Base-by-base conservation (phyloP, 768 basidiomycete species). In the Austroboletus festivus region DNA sequence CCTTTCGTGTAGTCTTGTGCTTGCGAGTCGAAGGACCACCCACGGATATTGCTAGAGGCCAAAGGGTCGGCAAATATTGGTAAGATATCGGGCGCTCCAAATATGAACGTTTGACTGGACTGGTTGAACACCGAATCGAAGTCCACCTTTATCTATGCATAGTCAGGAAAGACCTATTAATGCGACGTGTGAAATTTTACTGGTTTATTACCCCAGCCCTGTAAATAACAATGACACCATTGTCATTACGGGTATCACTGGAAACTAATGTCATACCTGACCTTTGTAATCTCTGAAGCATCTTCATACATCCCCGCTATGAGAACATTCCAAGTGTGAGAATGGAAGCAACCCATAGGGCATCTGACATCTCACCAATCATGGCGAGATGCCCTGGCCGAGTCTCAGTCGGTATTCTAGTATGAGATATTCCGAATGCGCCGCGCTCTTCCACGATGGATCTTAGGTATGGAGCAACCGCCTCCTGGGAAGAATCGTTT, bases 101-200 rank as follows among this genome's bases (percentile, higher is more conserved):
- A 93, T 1, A 87, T 85, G 61, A 82, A 93, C 0, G 89, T 89
- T 19, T 76, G 71, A 33, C 75, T 78, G 3, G 89, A 90, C 58
- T 83, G 85, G 58, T 93, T 93, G 65, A 93, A 89, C 13, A 93
- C 81, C 1, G 89, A 90, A 64, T 93, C 90, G 61, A 93, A 93
- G 57, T 90, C 81, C 42, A 93, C 73, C 65, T 76, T 55, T 54
- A 37, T 23, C 10, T 23, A 19, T 38, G 18, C 15, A 28, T 48
- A 37, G 42, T 58, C 13, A 51, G 33, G 31, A 44, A 24, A 34
- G 23, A 28, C n/a, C n/a, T n/a, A 21, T 33, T 13, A 37, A 18
- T 11, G 4, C 18, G 13, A 37, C 7, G 18, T 37, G 35, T 18
- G 11, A 24, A 9, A 26, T 38, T 54, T 52, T 57, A 87, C 88